Conservation (phyloP, 768 basidiomycete genomes). For the Leucocoprinus leucothites region DNA sequence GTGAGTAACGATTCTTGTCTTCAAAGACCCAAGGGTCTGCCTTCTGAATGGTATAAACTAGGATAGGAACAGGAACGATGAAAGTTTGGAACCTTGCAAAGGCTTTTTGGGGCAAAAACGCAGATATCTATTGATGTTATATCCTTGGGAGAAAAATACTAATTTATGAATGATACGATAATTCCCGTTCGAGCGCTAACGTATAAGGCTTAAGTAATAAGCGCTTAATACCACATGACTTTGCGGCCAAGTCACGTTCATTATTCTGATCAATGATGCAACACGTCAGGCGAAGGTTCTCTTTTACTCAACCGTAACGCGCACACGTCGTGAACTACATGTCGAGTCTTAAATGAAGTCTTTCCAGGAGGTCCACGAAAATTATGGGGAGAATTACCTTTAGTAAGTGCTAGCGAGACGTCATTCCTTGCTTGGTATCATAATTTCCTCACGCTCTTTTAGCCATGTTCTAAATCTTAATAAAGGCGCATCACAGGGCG, state of each 20-base stretch:
- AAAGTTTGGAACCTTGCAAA: conserved; percentile 69
- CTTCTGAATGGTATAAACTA: conserved; percentile 24
- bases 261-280: not conserved
- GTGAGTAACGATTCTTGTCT: conserved; percentile 38
- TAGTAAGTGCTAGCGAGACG: conserved; percentile 13
- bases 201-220: no score
- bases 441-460: not conserved
- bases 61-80: conserved; percentile 70
- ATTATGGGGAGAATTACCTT: conserved; percentile 10
- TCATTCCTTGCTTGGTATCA: no score
- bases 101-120: conserved; percentile 42
- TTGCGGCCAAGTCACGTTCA: no score
- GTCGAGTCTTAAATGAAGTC: conserved; percentile 8
- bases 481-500: conserved; percentile 55
- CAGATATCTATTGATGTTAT: no score
- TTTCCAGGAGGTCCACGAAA: not conserved
- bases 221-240: no score
- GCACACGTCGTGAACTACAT: not conserved
- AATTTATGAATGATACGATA: no score
- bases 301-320: no score
- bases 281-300: not conserved
- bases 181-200: no score
- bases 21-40: conserved; percentile 11
- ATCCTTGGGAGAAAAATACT: no score
- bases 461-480: conserved; percentile 74